Evolutionary conservation across 768 basidiomycete species (phyloP), one percentile per base, ranked within the genome.

Genomic region (Podaxis mareebaensis): DNA sequence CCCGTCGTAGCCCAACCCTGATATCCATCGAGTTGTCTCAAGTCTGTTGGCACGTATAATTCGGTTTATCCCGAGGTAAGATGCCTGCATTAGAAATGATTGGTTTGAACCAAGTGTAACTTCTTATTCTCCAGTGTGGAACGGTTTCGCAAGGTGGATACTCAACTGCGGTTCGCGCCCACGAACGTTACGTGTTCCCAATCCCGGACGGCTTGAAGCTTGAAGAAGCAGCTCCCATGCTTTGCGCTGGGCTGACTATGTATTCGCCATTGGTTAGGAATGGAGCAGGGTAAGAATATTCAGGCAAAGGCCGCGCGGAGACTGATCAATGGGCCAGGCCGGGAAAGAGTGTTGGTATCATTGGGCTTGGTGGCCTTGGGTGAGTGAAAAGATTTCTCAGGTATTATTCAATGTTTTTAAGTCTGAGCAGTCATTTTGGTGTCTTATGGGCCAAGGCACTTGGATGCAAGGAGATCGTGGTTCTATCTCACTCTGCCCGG

Each of bases 241-340:
- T 89, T 52, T 90, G 86, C 68, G 88, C 78, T 5, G 87, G 87
- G 30, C 70, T 88, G n/a, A 88, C 87, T 6, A 82, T 85, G 7
- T 88, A 77, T 75, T 86, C 85, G 0, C 87, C 89, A 12, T 75
- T 90, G 20, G 76, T 78, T 28, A 75, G 82, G 33, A 81, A 85
- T 72, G 82, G 82, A 6, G 72, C 73, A 64, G 77, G 77, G 74
- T 75, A 61, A 44, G 42, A 20, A 6, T 44, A 13, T 17, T n/a
- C 6, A 17, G 13, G 6, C 5, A 15, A n/a, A n/a, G 42, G 15
- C n/a, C n/a, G 42, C 13, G 42, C 6, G n/a, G 42, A 44, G 5
- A 44, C 5, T 44, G 42, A 44, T 44, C 5, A 17, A 44, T 15
- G 42, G 42, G 15, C 15, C 61, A 86, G 86, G 0, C 84, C 85